Conservation (phyloP, 495 filamentous ascomycete genomes). For the Neurospora tetrasperma region DNA sequence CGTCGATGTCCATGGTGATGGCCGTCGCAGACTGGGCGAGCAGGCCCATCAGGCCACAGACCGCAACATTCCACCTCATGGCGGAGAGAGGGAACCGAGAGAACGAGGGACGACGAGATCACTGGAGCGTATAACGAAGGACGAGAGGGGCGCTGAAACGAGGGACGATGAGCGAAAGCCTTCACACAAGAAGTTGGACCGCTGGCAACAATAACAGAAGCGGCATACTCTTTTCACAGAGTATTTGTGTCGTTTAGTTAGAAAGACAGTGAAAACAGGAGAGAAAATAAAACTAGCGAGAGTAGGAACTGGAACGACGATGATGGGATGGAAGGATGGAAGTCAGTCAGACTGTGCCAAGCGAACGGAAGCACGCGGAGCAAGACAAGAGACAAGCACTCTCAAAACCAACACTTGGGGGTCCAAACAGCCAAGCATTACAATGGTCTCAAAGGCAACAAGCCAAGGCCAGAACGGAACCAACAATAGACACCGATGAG, state of each 20-base stretch:
- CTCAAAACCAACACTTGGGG: not conserved
- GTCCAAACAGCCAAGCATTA: not conserved
- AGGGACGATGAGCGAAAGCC: not conserved
- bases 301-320: not conserved
- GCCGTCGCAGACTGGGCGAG: constrained; percentile 16
- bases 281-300: not conserved
- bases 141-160: not conserved
- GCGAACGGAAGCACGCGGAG: too few species aligned
- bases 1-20: constrained; percentile 16
- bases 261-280: not conserved
- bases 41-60: constrained; percentile 10
- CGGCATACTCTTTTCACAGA: not conserved
- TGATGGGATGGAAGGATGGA: not conserved
- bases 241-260: not conserved
- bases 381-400: not conserved
- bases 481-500: not conserved
- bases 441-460: not conserved
- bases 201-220: not conserved
- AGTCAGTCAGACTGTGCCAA: too few species aligned
- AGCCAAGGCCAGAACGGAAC: not conserved
- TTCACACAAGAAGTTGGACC: not conserved
- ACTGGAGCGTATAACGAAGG: not conserved
- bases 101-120: not conserved
- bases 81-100: not conserved
- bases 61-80: constrained; percentile 17